Conservation (phyloP, 441 rosid genomes). For the Pelargonium myrrhifolium region DNA sequence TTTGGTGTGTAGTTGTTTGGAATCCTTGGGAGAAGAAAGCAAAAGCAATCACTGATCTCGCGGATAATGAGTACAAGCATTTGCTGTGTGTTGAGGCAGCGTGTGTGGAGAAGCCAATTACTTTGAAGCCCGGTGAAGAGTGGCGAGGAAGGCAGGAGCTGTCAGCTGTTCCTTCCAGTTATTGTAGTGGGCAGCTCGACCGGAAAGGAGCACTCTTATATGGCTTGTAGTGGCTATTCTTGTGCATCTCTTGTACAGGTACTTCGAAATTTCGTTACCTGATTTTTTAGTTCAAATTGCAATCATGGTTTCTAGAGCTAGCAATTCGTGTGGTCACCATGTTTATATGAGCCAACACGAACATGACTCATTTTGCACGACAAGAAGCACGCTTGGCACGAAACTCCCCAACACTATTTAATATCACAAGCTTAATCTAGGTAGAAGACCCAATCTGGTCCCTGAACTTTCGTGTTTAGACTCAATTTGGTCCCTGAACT, state of each 20-base stretch:
- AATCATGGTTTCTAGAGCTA: too few species aligned
- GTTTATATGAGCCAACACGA: too few species aligned
- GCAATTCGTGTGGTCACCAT: too few species aligned
- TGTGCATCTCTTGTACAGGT: slow-evolving; percentile 29
- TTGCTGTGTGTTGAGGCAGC: slow-evolving; percentile 91
- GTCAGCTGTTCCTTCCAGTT: slow-evolving; percentile 81
- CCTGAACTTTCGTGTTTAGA: too few species aligned
- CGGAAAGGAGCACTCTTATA: slow-evolving; percentile 52
- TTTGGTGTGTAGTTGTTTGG: slow-evolving; percentile 66
- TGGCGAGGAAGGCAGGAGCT: slow-evolving; percentile 90
- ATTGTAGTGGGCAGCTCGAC: slow-evolving; percentile 90
- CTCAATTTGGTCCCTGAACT: too few species aligned
- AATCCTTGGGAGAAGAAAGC: slow-evolving; percentile 95
- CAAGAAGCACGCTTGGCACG: too few species aligned
- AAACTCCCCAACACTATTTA: too few species aligned
- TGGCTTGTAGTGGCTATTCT: slow-evolving; percentile 26
- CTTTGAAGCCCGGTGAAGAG: slow-evolving; percentile 86
- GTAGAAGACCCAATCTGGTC: too few species aligned
- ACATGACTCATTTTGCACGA: too few species aligned
- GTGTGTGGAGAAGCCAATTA: slow-evolving; percentile 68
- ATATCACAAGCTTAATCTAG: too few species aligned
- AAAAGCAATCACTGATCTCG: slow-evolving; percentile 71
- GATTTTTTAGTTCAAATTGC: too few species aligned
- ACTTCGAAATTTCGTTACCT: too few species aligned
- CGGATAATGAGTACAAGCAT: slow-evolving; percentile 85